Evolutionary conservation across 139 green algal species (phyloP), one percentile per base, ranked within the genome.

Genomic region (Picochlorum sp.): DNA sequence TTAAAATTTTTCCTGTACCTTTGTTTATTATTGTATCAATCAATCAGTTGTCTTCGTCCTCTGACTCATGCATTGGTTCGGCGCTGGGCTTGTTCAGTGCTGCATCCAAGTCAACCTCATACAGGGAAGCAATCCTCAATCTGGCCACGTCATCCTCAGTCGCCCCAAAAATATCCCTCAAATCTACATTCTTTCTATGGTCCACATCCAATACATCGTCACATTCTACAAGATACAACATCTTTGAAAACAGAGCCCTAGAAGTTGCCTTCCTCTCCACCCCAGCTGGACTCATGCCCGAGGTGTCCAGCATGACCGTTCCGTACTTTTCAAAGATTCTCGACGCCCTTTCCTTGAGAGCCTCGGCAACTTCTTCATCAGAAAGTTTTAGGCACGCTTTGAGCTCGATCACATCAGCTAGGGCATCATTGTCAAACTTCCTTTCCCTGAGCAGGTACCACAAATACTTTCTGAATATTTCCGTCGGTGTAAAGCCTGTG

Each of bases 381-480:
- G 20, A 15, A 9, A 64, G 49, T 20, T 63, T 73, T 28, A 83
- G 71, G 15, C 65, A 69, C 16, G 62, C 49, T 66, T 95, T 94
- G 20, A 99, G 84, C 18, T 82, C 74, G 37, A 95, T 74, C 45
- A 98, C 58, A 74, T 98, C 91, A 24, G 85, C 83, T 10, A 98
- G 83, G 9, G 86, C 84, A 11, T 88, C 84, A 47, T 85, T 54
- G 63, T 96, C 86, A 75, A 97, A 99, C 57, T 85, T 84, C 46
- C 88, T 73, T 73, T 98, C 91, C 4, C 91, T 77, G 44, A 99
- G 77, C 65, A 94, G 51, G 78, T 89, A 99, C 85, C 92, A 95
- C 30, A 98, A 66, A 75, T 97, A 98, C 81, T 99, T 99, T 49
- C 94, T 77, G 77, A 97, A 95, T 34, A 97, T 69, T 78, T 97